These are phyloP conservation scores for Fragaria vesca DNA, from an alignment of 306 rosid species.

Conservation along the genomic window DNA sequence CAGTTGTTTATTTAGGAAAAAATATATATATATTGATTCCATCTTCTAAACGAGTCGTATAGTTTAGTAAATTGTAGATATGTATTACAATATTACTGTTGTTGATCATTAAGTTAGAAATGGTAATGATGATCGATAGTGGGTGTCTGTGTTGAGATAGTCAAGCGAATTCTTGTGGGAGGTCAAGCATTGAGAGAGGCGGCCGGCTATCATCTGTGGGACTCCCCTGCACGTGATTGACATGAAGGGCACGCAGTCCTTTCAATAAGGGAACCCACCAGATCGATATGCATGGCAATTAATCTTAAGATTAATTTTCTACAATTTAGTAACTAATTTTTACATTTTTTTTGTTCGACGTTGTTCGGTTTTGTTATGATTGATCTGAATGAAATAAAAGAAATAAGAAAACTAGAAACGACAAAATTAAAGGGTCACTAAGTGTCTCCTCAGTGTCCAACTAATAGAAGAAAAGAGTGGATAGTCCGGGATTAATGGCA, in stretches of 20 bases:
- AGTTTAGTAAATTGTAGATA: too few species aligned
- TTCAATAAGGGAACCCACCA: neutral
- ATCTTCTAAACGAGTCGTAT: neutral
- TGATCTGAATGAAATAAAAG: too few species aligned
- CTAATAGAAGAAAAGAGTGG: too few species aligned
- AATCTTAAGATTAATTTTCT: neutral
- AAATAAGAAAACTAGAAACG: too few species aligned
- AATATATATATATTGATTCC: too few species aligned
- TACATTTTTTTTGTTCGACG: too few species aligned
- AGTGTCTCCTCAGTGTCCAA: too few species aligned
- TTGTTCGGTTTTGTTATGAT: too few species aligned
- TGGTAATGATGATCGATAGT: neutral
- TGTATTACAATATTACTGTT: too few species aligned
- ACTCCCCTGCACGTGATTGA: neutral
- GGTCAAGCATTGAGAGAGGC: neutral
- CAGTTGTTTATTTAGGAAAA: too few species aligned
- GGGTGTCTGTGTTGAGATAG: neutral
- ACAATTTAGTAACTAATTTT: neutral
- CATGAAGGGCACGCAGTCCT: neutral
- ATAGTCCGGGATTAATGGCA: too few species aligned
- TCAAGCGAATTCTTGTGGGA: slow-evolving; percentile 10
- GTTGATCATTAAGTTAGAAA: neutral
- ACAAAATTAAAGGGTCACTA: too few species aligned
- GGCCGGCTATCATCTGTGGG: slow-evolving; percentile 4
- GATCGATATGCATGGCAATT: neutral